A percentile compares a stretch with the other conserved stretches of the same genome.
Conservation (phyloP, 2,329 filamentous ascomycete genomes). For the Xylaria sp. region DNA sequence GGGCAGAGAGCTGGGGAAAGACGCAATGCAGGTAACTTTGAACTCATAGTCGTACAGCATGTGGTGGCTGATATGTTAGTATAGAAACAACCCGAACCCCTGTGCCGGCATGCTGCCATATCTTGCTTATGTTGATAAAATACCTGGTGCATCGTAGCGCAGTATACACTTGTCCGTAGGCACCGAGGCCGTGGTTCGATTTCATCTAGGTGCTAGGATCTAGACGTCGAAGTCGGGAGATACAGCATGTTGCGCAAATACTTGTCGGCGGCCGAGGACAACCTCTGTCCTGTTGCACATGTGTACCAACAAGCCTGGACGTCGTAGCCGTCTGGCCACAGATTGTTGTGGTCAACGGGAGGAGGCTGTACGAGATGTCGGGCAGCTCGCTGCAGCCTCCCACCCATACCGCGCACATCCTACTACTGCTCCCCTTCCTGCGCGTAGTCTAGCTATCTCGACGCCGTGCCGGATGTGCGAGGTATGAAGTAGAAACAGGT, state of each 20-base stretch:
- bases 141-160: background rate
- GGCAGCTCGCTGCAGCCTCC: constrained; percentile 16
- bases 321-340: background rate
- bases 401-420: background rate
- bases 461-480: background rate
- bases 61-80: constrained; percentile 7
- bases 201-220: background rate
- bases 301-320: constrained; percentile 6
- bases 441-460: too few species aligned
- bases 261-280: constrained; percentile 12
- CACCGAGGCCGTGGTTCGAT: constrained; percentile 2
- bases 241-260: constrained; percentile 1
- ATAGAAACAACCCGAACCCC: background rate
- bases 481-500: constrained; percentile 11
- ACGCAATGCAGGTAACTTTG: constrained; percentile 1
- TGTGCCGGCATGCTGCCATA: background rate
- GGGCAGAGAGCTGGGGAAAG: background rate
- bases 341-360: background rate
- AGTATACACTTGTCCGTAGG: background rate
- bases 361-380: constrained; percentile 4
- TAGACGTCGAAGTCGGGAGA: constrained; percentile 17
- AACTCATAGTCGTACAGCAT: background rate
- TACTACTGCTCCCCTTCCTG: too few species aligned
- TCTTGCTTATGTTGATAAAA: background rate
- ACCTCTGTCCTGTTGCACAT: constrained; percentile 5